phyloP scores from a whole-genome alignment of 345 rosid genomes.

The Theobroma cacao region DNA sequence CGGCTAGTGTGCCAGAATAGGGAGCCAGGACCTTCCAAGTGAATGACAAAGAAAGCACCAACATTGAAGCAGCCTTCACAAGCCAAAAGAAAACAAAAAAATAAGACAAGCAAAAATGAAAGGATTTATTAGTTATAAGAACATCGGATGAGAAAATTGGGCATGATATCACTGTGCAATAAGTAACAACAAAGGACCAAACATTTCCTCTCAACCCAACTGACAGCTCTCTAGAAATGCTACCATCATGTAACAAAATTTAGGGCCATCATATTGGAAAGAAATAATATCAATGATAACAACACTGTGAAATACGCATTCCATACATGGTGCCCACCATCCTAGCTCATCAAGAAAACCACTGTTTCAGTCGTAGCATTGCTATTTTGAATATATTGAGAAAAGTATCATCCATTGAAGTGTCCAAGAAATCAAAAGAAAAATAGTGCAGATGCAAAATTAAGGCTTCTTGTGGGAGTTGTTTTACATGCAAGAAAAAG shows the following conservation, averaged over 20 bases:
- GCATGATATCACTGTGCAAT: background rate
- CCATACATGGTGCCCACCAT: background rate
- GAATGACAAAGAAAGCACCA: constrained; percentile 88
- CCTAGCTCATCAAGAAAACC: background rate
- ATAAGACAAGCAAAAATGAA: background rate
- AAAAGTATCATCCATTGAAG: constrained; percentile 1
- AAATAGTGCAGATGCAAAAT: constrained; percentile 1
- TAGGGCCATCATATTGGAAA: background rate
- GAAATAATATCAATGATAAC: background rate
- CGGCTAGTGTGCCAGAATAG: constrained; percentile 87
- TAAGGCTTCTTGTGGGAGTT: background rate
- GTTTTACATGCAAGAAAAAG: constrained; percentile 1
- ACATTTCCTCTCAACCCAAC: background rate
- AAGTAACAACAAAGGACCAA: background rate
- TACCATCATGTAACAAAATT: background rate
- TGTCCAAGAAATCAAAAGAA: background rate
- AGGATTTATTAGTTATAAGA: background rate
- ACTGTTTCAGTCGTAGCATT: background rate
- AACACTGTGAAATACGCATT: background rate
- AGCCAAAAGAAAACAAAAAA: constrained; percentile 5
- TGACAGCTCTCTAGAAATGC: background rate
- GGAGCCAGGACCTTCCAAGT: constrained; percentile 93
- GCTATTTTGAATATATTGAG: constrained; percentile 1
- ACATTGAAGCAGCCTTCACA: constrained; percentile 82
- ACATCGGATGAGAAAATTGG: background rate